phyloP scores from a whole-genome alignment of 768 basidiomycete species.

The Termitomyces sp. region DNA sequence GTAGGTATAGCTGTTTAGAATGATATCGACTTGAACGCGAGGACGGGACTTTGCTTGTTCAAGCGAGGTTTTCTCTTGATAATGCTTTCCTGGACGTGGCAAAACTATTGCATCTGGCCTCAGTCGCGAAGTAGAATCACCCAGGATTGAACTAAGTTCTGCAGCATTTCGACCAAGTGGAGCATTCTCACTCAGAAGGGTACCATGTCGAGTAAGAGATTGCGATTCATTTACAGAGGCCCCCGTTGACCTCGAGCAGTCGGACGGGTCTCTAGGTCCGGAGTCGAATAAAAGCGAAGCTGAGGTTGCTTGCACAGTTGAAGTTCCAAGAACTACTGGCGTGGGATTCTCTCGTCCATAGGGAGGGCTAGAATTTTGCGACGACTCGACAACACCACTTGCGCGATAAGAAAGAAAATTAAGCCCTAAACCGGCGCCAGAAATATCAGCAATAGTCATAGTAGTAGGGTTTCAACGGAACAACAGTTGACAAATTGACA shows the following conservation, averaged over 20 bases:
- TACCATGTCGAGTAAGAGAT: not conserved
- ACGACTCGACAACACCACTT: not conserved
- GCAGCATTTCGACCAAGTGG: constrained; percentile 43
- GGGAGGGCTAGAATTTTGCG: not conserved
- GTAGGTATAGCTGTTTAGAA: constrained; percentile 66
- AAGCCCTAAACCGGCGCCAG: not conserved
- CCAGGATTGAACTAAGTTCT: constrained; percentile 58
- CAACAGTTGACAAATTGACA: not conserved
- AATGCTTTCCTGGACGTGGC: constrained; percentile 13
- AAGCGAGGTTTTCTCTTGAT: constrained; percentile 34
- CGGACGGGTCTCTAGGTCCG: not conserved
- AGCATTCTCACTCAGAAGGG: not conserved
- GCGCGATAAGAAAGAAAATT: not conserved
- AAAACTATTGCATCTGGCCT: constrained; percentile 44
- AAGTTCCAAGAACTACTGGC: not conserved
- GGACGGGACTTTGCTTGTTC: constrained; percentile 72
- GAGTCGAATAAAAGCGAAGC: not conserved
- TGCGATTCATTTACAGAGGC: not conserved
- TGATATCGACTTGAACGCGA: constrained; percentile 77
- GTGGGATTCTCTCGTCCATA: not conserved
- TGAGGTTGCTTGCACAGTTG: not conserved
- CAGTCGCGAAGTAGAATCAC: constrained; percentile 51
- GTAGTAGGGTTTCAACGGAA: not conserved
- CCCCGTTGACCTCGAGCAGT: not conserved
- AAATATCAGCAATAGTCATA: not conserved